Evolutionary conservation across 2,329 filamentous ascomycete species (phyloP), one percentile per base, ranked within the genome.

Genomic region (Fusarium metavorans): DNA sequence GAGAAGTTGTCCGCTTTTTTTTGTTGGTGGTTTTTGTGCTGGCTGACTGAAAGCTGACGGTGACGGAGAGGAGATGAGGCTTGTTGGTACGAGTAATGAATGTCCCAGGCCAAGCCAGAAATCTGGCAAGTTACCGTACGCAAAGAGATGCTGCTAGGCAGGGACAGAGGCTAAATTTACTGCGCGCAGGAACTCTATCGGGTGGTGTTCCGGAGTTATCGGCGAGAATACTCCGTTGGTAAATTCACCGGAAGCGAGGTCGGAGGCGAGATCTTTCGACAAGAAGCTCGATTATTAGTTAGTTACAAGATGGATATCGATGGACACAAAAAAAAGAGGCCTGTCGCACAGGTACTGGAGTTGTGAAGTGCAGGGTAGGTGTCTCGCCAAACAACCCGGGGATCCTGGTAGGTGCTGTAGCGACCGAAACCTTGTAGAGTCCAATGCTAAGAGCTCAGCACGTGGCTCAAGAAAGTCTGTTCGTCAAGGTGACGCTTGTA

Each of bases 161-260:
- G 56, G 67, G 34, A 48, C 56, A 67, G 67, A 68, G 32, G 63
- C 65, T 69, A 62, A 48, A 54, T 50, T 52, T 52, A 52, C 27
- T 27, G 48, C 48, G 48, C 63, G 58, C 68, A 32, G 56, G 37
- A 54, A 59, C 60, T 70, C 20, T 58, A 63, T 67, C 56, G 25
- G 65, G 30, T 61, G 68, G 64, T 59, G 66, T 74, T 68, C 64
- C 68, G 70, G 71, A 72, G 63, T 39, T 71, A 69, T 71, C 68
- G 71, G 68, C 34, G 57, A 71, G 58, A 45, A 66, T 48, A 43
- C 37, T 10, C 45, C 63, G 35, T 32, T 48, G 57, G 45, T 23
- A 65, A 65, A 48, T 37, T 35, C 35, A 20, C 35, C 30, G 30
- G 41, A 59, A 25, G 43, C 34, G 57, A 41, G 50, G 64, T 64